Evolutionary conservation across 352 stramenopile genomes (phyloP), one percentile per base, ranked within the genome.

Genomic region (Phytophthora sp.): DNA sequence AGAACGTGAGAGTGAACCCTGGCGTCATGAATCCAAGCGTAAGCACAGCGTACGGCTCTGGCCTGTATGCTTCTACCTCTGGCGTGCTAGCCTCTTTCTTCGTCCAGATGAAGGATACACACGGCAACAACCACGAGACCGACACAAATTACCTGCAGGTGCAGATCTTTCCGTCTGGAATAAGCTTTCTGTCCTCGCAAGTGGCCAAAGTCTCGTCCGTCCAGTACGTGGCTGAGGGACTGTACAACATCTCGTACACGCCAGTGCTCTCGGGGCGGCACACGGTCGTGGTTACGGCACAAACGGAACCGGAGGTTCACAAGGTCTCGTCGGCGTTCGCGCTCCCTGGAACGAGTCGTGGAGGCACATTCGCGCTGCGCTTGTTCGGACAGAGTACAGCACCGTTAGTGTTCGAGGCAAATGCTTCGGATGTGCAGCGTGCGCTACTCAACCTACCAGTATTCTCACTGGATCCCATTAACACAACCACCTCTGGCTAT

Each of bases 201-300:
- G 26, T 73, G 5, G 65, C 74, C 0, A 39, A 66, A 0, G 55
- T 82, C 3, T 86, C 76, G 15, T 57, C 55, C 4, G 79, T 97
- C 0, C 50, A 50, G 6, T 92, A 91, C 45, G 47, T 88, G 18
- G 73, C 61, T 6, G 84, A 94, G 29, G 93, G 94, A 11, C 56
- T 84, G 23, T 98, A 97, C 78, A 85, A 86, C 13, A 79, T 97
- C 16, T 82, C 64, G 13, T 99, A 97, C 72, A 71, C 79, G 1
- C 92, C 94, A 1, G 75, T 91, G 38, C 74, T 84, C 31, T 97
- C 85, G 33, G 92, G 90, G 1, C 66, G 74, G 15, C 92, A 98
- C 70, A 98, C 90, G 0, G 73, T 99, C 24, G 80, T 79, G 0
- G 76, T 98, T 7, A 86, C 95, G 2, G 73, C 86, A 11, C 82